Evolutionary conservation across 768 basidiomycete species (phyloP).

Genomic region (Leccinum incarnatum): DNA sequence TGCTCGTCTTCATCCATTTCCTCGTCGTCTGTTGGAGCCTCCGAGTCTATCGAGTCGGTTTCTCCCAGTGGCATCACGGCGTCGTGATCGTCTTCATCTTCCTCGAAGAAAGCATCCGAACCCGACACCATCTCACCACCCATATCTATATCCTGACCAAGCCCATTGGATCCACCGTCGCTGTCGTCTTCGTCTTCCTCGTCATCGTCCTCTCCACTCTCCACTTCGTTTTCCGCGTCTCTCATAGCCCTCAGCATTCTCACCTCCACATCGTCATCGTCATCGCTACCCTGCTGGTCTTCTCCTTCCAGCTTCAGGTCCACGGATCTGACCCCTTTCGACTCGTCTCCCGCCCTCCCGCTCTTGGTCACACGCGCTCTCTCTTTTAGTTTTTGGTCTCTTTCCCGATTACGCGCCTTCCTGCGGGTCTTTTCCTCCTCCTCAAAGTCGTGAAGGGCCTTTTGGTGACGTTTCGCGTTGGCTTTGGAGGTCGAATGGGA

Average conservation of each 20-base stretch:
- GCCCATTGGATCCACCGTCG: conserved; percentile 13
- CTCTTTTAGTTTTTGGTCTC: conserved; percentile 50
- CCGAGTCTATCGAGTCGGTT: conserved; percentile 8
- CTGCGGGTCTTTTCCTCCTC: conserved; percentile 38
- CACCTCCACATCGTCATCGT: conserved; percentile 17
- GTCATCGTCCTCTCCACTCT: conserved; percentile 11
- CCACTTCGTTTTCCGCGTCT: conserved; percentile 25
- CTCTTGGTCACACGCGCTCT: conserved; percentile 33
- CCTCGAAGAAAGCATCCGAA: conserved; percentile 16
- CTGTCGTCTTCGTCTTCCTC: conserved; percentile 10
- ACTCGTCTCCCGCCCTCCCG: conserved; percentile 8
- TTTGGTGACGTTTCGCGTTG: conserved; percentile 35
- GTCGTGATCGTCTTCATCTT: conserved; percentile 15
- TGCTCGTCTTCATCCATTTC: conserved; percentile 19
- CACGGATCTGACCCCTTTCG: conserved; percentile 13
- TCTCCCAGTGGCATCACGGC: conserved; percentile 12
- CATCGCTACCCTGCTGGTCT: conserved; percentile 26
- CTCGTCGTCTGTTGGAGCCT: conserved; percentile 19
- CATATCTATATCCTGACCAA: not conserved
- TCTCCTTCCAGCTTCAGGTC: conserved; percentile 10
- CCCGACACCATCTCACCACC: conserved; percentile 10
- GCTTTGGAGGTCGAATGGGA: conserved; percentile 48
- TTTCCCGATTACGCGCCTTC: conserved; percentile 45
- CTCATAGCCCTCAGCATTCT: conserved; percentile 31
- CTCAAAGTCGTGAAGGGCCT: conserved; percentile 37